Percentiles rank a stretch among this genome's conserved stretches.
Conservation (phyloP, 495 filamentous ascomycete genomes). For the Evansstolkia leycettana region DNA sequence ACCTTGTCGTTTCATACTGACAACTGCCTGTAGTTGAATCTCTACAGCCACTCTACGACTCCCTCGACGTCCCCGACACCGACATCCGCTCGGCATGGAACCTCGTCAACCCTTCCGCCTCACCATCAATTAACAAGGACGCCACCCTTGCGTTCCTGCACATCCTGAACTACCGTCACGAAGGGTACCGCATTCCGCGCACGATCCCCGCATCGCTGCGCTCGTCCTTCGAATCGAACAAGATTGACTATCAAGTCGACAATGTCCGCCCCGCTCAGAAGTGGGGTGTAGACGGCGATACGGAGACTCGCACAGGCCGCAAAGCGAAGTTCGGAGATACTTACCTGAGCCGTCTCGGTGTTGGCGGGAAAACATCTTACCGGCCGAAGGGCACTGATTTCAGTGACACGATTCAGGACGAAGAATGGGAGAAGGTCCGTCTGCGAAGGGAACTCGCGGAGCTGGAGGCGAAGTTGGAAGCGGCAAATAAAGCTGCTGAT, state of each 20-base stretch:
- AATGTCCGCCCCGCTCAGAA: conserved; percentile 48
- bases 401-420: conserved; percentile 57
- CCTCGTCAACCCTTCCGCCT: conserved; percentile 79
- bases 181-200: conserved; percentile 87
- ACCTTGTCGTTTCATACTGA: too few species aligned
- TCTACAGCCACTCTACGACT: conserved; percentile 74
- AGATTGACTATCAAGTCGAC: conserved; percentile 92
- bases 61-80: conserved; percentile 89
- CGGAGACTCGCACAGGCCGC: conserved; percentile 64
- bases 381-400: conserved; percentile 78
- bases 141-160: conserved; percentile 89
- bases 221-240: conserved; percentile 80
- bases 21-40: conserved; percentile 73
- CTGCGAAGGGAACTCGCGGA: conserved; percentile 84
- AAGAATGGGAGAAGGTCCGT: conserved; percentile 93
- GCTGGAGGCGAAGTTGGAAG: conserved; percentile 69
- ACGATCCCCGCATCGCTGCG: conserved; percentile 84
- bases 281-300: conserved; percentile 58
- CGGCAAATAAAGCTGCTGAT: conserved; percentile 57
- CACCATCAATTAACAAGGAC: conserved; percentile 78
- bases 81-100: conserved; percentile 94
- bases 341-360: conserved; percentile 80
- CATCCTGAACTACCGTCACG: conserved; percentile 87
- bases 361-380: conserved; percentile 62
- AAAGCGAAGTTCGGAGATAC: conserved; percentile 97